Conservation (phyloP, 1,284 basidiomycete genomes). For the Coniophora puteana region DNA sequence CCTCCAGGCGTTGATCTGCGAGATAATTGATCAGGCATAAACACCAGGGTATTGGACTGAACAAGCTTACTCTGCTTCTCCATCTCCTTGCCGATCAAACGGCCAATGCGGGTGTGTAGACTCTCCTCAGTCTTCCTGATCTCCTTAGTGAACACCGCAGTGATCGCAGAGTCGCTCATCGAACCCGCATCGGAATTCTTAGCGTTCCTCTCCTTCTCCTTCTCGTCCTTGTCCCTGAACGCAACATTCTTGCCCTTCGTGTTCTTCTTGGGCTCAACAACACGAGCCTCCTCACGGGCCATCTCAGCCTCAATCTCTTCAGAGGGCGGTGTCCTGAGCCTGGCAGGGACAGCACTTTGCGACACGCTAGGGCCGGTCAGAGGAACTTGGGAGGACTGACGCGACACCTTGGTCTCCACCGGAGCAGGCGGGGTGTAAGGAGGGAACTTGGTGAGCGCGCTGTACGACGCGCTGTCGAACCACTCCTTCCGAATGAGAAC, state of each 20-base stretch:
- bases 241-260: slow-evolving; percentile 53
- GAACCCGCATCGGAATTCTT: slow-evolving; percentile 41
- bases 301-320: slow-evolving; percentile 69
- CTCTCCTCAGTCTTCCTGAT: slow-evolving; percentile 79
- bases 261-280: slow-evolving; percentile 49
- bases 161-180: slow-evolving; percentile 49
- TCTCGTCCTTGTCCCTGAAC: slow-evolving; percentile 58
- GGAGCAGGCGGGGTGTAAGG: slow-evolving; percentile 30
- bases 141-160: slow-evolving; percentile 60
- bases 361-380: slow-evolving; percentile 13
- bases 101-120: slow-evolving; percentile 66
- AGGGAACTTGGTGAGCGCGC: slow-evolving; percentile 61
- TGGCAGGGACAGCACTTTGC: slow-evolving; percentile 26
- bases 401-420: slow-evolving; percentile 35
- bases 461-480: slow-evolving; percentile 62
- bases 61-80: slow-evolving; percentile 73
- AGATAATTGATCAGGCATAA: slow-evolving; percentile 10
- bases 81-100: slow-evolving; percentile 77
- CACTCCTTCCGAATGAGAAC: slow-evolving; percentile 79
- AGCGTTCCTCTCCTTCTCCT: slow-evolving; percentile 32
- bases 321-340: slow-evolving; percentile 63
- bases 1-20: slow-evolving; percentile 76
- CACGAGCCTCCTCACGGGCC: slow-evolving; percentile 53
- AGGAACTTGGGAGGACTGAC: slow-evolving; percentile 28
- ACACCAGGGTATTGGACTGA: slow-evolving; percentile 4